phyloP scores from a whole-genome alignment of 192 early-diverging fungal genomes.

The Dissophora ornata region DNA sequence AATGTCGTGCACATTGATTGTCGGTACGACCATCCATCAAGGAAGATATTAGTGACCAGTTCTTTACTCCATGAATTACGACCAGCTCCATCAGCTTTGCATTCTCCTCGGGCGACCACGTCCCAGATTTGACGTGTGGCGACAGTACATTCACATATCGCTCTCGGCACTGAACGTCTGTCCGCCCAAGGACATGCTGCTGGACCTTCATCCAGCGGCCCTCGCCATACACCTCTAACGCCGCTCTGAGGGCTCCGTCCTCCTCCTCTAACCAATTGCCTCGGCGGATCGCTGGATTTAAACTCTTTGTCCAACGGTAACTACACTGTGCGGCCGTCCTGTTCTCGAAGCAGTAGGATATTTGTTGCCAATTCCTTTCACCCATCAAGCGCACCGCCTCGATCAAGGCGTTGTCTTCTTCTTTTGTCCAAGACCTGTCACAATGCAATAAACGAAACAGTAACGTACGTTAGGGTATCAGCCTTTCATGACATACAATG shows the following conservation, averaged over 20 bases:
- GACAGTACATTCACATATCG: constrained; percentile 78
- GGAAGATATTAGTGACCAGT: constrained; percentile 53
- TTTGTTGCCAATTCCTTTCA: constrained; percentile 78
- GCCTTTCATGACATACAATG: no score
- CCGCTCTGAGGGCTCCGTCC: constrained; percentile 71
- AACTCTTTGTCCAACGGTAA: constrained; percentile 76
- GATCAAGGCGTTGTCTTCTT: constrained; percentile 71
- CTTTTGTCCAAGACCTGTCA: constrained; percentile 71
- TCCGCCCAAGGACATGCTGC: constrained; percentile 75
- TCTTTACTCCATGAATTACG: constrained; percentile 58
- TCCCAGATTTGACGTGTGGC: constrained; percentile 66
- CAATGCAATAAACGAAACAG: no score
- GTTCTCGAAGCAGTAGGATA: constrained; percentile 71
- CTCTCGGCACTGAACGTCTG: constrained; percentile 84
- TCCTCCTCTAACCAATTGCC: constrained; percentile 76
- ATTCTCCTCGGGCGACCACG: constrained; percentile 61
- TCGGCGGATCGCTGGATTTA: constrained; percentile 74
- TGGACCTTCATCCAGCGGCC: constrained; percentile 79
- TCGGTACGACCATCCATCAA: constrained; percentile 57
- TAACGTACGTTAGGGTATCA: no score
- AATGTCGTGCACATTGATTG: constrained; percentile 50
- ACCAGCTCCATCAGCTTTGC: constrained; percentile 58
- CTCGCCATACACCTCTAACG: constrained; percentile 72
- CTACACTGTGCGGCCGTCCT: constrained; percentile 79
- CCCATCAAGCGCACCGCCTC: constrained; percentile 76